Conservation (phyloP, 169 alveolate species). For the Eimeria maxima region DNA sequence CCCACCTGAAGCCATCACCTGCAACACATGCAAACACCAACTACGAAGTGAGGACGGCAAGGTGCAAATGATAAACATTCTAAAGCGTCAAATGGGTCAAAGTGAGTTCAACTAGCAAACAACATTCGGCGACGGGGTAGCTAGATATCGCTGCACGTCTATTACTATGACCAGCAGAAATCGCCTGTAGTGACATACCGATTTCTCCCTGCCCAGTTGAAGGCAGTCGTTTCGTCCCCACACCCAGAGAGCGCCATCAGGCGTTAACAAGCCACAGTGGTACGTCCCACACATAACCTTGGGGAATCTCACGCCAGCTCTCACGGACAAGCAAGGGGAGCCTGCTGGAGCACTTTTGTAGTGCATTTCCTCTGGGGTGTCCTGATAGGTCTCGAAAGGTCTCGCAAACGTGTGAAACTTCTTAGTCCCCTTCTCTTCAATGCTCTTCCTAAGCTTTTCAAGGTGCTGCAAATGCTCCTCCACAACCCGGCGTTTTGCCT, state of each 20-base stretch:
- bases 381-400: constrained; percentile 47
- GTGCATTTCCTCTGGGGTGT: background rate
- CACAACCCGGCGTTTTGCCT: constrained; percentile 38
- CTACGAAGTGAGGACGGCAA: background rate
- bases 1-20: constrained; percentile 66
- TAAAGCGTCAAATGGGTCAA: no score
- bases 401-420: background rate
- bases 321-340: background rate
- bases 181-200: constrained; percentile 23
- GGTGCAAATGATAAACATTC: background rate
- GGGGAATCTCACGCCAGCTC: background rate
- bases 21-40: background rate
- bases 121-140: no score
- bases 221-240: constrained; percentile 73
- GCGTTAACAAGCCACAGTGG: constrained; percentile 67
- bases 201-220: constrained; percentile 48
- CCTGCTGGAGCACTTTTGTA: background rate
- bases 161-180: background rate
- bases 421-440: background rate
- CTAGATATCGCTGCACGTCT: no score
- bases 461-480: constrained; percentile 42
- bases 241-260: constrained; percentile 60
- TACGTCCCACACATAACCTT: constrained; percentile 24
- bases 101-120: no score
- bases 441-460: constrained; percentile 9